Conservation (phyloP, 2,329 filamentous ascomycete species). For the Fusarium pilosicola region DNA sequence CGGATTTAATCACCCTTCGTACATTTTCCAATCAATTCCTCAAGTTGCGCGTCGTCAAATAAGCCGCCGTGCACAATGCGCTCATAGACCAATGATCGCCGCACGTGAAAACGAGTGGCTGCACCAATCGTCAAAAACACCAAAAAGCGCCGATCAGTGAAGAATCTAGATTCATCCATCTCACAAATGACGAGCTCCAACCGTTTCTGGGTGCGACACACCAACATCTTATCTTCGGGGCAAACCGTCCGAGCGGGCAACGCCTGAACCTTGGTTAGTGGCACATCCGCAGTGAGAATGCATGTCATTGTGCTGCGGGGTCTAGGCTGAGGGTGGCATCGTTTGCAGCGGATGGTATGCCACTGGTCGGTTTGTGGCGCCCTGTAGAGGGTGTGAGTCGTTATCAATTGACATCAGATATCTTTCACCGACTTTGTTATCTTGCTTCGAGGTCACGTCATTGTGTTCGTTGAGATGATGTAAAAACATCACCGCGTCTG, state of each 20-base stretch:
- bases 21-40: background rate
- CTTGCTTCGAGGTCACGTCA: background rate
- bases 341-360: background rate
- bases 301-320: slow-evolving; percentile 21
- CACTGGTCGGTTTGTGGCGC: background rate
- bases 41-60: background rate
- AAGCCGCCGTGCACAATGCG: background rate
- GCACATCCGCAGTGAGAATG: background rate
- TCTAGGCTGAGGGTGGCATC: background rate
- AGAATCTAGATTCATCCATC: background rate
- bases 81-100: background rate
- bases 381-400: slow-evolving; percentile 5
- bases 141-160: background rate
- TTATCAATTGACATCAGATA: slow-evolving; percentile 35
- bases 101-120: background rate
- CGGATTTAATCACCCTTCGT: background rate
- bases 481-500: background rate
- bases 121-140: background rate
- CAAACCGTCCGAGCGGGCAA: slow-evolving; percentile 13
- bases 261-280: slow-evolving; percentile 7
- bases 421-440: slow-evolving; percentile 19
- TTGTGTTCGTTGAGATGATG: background rate
- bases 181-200: background rate
- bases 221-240: slow-evolving; percentile 23
- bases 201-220: background rate